phyloP scores from a whole-genome alignment of 106 monocot species.

The Dendrobium officinale region DNA sequence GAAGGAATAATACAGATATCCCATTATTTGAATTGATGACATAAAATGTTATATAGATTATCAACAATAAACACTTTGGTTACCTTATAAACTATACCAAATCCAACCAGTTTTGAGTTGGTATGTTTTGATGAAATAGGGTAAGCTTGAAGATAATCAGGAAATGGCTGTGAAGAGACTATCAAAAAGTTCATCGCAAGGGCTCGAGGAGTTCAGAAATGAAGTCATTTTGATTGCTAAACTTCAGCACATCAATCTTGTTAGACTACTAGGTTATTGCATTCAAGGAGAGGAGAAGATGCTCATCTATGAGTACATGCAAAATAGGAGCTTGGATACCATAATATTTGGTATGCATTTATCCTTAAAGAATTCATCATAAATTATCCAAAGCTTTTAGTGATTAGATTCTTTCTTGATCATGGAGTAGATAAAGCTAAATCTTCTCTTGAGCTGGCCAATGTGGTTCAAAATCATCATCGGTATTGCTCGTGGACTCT shows the following conservation, averaged over 20 bases:
- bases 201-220: constrained; percentile 53
- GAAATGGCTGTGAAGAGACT: constrained; percentile 54
- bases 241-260: constrained; percentile 52
- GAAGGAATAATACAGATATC: constrained; percentile 9
- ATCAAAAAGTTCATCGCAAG: constrained; percentile 43
- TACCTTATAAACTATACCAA: too few relatives aligned
- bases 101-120: neutral
- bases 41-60: too few relatives aligned
- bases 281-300: constrained; percentile 52
- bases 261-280: constrained; percentile 53
- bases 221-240: constrained; percentile 54
- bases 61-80: too few relatives aligned
- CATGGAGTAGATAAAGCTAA: neutral
- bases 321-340: constrained; percentile 47
- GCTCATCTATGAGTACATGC: constrained; percentile 55
- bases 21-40: neutral
- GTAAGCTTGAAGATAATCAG: constrained; percentile 24
- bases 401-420: neutral
- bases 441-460: constrained; percentile 12
- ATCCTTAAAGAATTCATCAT: neutral
- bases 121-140: constrained; percentile 18
- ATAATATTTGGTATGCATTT: constrained; percentile 36
- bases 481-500: constrained; percentile 21
- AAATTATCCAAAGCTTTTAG: neutral
- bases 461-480: constrained; percentile 16